Percentiles rank a stretch among this genome's conserved stretches.
These are phyloP conservation scores for Tritrichomonas foetus DNA, from an alignment of 208 protist genomes.

Conservation along the genomic window DNA sequence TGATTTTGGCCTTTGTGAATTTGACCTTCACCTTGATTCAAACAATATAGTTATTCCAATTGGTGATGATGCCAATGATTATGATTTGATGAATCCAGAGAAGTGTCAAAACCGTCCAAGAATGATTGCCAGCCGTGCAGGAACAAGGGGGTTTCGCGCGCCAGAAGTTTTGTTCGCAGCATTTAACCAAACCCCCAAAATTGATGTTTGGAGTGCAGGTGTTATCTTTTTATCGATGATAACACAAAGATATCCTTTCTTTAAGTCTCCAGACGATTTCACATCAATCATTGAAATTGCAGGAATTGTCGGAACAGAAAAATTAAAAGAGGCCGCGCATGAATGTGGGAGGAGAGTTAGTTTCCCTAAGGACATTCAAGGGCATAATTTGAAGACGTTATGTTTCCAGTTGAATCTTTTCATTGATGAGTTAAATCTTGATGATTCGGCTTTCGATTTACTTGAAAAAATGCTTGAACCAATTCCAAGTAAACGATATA, in stretches of 20 bases:
- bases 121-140: conserved; percentile 28
- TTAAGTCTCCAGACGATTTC: conserved; percentile 42
- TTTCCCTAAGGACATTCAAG: not conserved
- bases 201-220: conserved; percentile 45
- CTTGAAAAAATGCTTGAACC: conserved; percentile 18
- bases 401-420: not conserved
- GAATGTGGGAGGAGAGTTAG: not conserved
- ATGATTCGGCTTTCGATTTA: not conserved
- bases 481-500: not conserved
- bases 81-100: not conserved
- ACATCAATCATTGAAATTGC: conserved; percentile 19
- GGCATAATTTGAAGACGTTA: not conserved
- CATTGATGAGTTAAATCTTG: not conserved
- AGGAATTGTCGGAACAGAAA: not conserved
- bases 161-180: conserved; percentile 40
- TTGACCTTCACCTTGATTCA: not conserved
- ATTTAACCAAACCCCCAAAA: conserved; percentile 17
- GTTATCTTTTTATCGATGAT: conserved; percentile 36
- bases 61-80: not conserved
- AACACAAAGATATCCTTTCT: conserved; percentile 45
- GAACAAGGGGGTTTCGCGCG: conserved; percentile 40
- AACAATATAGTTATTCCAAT: not conserved
- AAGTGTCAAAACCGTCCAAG: not conserved
- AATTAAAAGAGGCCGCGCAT: not conserved
- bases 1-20: not conserved